Evolutionary conservation across 805 yeast genomes (phyloP), one percentile per base, ranked within the genome.

Genomic region (Kodamaea leandrae): DNA sequence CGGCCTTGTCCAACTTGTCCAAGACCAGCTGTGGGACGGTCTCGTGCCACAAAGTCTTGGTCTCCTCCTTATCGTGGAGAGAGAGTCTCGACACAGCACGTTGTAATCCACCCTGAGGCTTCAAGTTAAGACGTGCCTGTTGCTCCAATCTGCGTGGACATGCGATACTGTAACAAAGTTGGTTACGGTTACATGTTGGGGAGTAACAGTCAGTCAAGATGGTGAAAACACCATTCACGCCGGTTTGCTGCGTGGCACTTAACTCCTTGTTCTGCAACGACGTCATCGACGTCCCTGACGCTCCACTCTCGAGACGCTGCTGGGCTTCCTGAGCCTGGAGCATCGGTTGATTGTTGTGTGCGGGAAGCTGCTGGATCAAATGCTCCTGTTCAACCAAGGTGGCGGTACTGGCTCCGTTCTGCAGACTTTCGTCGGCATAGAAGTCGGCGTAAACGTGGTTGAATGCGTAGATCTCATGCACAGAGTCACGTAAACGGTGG

Each of bases 81-180:
- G 88, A 82, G 9, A 82, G 64, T 39, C 81, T 73, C 6, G 83
- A 76, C 30, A 83, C 90, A 10, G 91, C 86, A 36, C 95, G 69
- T 45, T 80, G 76, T 51, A 91, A 71, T 0, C 91, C 95, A 32
- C 95, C 93, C 53, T 85, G 84, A 2, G 93, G 87, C 58, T 86
- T 86, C 79, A 87, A 74, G 53, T 90, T 89, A 38, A 87, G 74
- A 45, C 98, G 74, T 3, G 96, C 96, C 58, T 91, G 98, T 62
- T 93, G 98, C 63, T 91, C 98, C 37, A 93, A 69, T 47, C 98
- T 76, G 51, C 96, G 77, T 12, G 99, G 99, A 65, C 99, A 93
- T 9, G 96, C 95, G 51, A 93, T 90, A 32, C 96, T 86, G 63
- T 93, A 93, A 64, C 99, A 93, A 28, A 91, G 68, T 24, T 78